Conservation (phyloP, 129 eudicot species). For the Scalesia atractyloides region DNA sequence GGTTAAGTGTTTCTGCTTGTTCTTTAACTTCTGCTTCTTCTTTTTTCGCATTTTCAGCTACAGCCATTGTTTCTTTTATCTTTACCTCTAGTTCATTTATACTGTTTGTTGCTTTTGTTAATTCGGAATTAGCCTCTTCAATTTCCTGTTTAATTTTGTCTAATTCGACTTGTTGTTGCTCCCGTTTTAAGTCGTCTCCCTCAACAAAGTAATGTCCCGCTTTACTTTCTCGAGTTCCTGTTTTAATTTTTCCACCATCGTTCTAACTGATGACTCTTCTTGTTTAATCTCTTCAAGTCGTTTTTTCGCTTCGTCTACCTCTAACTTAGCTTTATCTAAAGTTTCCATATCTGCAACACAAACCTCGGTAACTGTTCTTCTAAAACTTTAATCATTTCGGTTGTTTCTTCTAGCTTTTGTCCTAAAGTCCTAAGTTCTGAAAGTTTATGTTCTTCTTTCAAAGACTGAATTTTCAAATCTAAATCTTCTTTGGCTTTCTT, state of each 20-base stretch:
- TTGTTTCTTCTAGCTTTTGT: conserved; percentile 54
- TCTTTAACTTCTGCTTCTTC: conserved; percentile 55
- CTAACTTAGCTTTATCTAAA: conserved; percentile 30
- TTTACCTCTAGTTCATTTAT: conserved; percentile 39
- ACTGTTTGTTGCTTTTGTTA: conserved; percentile 33
- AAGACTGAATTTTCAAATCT: conserved; percentile 38
- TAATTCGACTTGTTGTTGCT: conserved; percentile 43
- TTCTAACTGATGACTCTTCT: conserved; percentile 45
- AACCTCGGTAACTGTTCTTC: conserved; percentile 52
- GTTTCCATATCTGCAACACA: conserved; percentile 50
- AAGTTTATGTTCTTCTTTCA: conserved; percentile 41
- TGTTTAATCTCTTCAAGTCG: conserved; percentile 39
- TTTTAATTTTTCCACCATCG: conserved; percentile 43
- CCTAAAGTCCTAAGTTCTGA: conserved; percentile 42
- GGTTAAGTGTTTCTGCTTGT: conserved; percentile 30
- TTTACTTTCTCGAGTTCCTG: conserved; percentile 53
- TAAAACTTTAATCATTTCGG: conserved; percentile 48
- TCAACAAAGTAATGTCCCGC: conserved; percentile 41
- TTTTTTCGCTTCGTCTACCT: conserved; percentile 56
- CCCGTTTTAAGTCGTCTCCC: conserved; percentile 44
- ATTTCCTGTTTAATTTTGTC: conserved; percentile 52
- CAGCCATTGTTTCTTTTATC: conserved; percentile 35
- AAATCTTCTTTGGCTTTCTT: conserved; percentile 47
- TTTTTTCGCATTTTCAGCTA: conserved; percentile 44
- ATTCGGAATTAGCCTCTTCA: conserved; percentile 39